These are phyloP conservation scores for Helichrysum umbraculigerum DNA, from an alignment of 129 eudicot species.

Conservation along the genomic window DNA sequence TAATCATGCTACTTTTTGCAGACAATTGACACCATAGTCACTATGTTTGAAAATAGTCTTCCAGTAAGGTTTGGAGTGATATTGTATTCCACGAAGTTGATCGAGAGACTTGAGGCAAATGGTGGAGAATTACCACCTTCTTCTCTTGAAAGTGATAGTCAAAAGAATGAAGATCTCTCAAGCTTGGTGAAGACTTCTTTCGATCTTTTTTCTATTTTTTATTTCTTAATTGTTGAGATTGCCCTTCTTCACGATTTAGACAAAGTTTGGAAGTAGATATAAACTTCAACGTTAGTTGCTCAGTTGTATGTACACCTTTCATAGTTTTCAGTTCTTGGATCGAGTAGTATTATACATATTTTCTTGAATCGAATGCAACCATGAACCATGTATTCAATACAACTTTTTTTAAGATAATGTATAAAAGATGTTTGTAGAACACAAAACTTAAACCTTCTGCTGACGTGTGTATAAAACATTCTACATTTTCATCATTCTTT, in stretches of 20 bases:
- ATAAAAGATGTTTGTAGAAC: not conserved
- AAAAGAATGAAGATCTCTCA: constrained; percentile 65
- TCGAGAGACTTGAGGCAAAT: constrained; percentile 58
- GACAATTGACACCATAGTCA: constrained; percentile 65
- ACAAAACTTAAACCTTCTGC: not conserved
- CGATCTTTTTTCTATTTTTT: not conserved
- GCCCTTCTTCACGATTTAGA: constrained; percentile 5
- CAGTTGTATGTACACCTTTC: not conserved
- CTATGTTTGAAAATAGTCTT: constrained; percentile 76
- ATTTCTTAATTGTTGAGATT: not conserved
- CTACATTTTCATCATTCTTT: not conserved
- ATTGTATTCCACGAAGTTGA: constrained; percentile 64
- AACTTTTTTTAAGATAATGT: not conserved
- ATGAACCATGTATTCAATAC: too few species aligned
- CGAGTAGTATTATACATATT: not conserved
- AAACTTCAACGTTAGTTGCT: not conserved
- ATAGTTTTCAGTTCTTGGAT: not conserved
- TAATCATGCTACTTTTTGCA: constrained; percentile 34
- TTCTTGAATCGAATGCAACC: not conserved
- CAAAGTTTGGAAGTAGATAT: not conserved
- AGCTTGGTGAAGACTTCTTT: constrained; percentile 61
- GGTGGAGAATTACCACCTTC: constrained; percentile 60
- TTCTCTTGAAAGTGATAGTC: constrained; percentile 37
- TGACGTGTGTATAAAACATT: not conserved
- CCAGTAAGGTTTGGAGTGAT: constrained; percentile 91